Conservation (phyloP, 179 eudicot genomes). For the Beta macrorhiza region DNA sequence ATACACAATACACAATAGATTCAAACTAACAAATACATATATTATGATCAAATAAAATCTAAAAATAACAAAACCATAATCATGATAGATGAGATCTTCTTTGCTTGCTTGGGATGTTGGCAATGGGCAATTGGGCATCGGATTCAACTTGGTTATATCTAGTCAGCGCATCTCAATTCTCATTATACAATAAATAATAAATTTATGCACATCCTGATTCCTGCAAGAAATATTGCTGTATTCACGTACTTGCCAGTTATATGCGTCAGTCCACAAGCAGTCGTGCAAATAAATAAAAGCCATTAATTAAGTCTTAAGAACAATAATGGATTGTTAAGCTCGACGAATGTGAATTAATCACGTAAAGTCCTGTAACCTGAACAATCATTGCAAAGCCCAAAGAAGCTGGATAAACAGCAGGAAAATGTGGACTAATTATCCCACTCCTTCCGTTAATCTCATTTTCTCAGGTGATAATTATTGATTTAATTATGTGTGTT, state of each 20-base stretch:
- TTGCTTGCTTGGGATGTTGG: too few species aligned
- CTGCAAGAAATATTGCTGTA: not conserved
- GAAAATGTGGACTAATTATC: not conserved
- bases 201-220: not conserved
- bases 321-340: too few species aligned
- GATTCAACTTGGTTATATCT: not conserved
- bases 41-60: too few species aligned
- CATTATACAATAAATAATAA: too few species aligned
- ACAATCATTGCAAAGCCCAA: not conserved
- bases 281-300: not conserved
- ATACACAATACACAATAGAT: too few species aligned
- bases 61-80: too few species aligned
- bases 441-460: too few species aligned
- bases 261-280: conserved; percentile 24
- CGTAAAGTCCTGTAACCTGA: not conserved
- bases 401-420: not conserved
- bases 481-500: too few species aligned
- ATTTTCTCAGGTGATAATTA: too few species aligned
- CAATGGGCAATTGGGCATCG: too few species aligned
- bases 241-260: conserved; percentile 17
- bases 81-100: too few species aligned
- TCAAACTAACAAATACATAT: too few species aligned
- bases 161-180: not conserved
- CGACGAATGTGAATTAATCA: not conserved
- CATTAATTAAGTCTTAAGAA: not conserved